A percentile compares a stretch with the other conserved stretches of the same genome.
These are phyloP conservation scores for Psilocybe mexicana DNA, from an alignment of 1,284 basidiomycete genomes.

Conservation along the genomic window DNA sequence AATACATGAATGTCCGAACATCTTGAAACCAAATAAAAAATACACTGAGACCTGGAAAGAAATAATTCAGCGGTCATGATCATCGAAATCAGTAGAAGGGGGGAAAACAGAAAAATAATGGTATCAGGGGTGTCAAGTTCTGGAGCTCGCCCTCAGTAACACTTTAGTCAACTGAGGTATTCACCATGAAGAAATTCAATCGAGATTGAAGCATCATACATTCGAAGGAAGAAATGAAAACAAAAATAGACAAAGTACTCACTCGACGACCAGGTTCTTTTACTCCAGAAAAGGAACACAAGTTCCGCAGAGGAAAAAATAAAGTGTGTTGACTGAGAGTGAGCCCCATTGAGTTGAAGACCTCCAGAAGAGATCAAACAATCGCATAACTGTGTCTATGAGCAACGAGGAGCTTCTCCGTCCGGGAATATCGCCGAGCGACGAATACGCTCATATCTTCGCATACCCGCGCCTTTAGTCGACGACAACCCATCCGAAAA, in stretches of 20 bases:
- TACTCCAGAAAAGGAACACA: conserved; percentile 37
- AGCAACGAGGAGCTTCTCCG: conserved; percentile 62
- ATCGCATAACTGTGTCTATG: conserved; percentile 88
- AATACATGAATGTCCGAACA: neutral
- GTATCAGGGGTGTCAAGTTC: conserved; percentile 70
- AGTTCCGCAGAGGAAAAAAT: conserved; percentile 54
- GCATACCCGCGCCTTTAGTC: conserved; percentile 47
- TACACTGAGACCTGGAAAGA: neutral
- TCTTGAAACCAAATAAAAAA: neutral
- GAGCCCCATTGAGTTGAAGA: conserved; percentile 87
- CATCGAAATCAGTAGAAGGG: conserved; percentile 1
- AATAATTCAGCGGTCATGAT: neutral
- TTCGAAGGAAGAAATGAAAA: conserved; percentile 12
- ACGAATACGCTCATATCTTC: conserved; percentile 73
- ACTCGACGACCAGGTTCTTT: conserved; percentile 31
- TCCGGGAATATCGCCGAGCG: conserved; percentile 42
- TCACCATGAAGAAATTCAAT: conserved; percentile 90
- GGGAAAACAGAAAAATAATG: conserved; percentile 4
- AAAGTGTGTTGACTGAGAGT: conserved; percentile 68
- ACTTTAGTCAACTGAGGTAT: conserved; percentile 46
- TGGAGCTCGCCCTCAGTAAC: conserved; percentile 65
- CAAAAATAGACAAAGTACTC: conserved; percentile 11
- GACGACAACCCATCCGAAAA: conserved; percentile 35
- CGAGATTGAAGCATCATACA: conserved; percentile 52
- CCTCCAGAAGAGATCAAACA: conserved; percentile 43